Conservation (phyloP, 257 asterid genomes). For the Lantana camara region DNA sequence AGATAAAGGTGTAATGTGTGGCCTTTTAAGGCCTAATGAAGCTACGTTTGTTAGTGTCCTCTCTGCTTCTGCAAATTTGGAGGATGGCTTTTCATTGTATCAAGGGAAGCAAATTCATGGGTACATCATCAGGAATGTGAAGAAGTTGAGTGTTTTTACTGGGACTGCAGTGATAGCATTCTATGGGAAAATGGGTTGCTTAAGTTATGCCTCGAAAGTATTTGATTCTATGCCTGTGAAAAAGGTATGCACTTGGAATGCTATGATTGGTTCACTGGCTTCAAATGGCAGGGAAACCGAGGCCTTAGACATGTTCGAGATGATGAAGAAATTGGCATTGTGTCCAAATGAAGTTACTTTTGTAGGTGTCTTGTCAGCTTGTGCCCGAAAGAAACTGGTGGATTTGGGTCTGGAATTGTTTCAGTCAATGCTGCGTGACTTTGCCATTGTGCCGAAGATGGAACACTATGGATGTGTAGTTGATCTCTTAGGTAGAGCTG, state of each 20-base stretch:
- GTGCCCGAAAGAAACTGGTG: constrained; percentile 65
- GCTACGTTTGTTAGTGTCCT: constrained; percentile 82
- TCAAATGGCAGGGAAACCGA: constrained; percentile 69
- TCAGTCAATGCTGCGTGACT: constrained; percentile 51
- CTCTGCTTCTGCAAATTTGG: constrained; percentile 62
- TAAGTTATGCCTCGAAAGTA: constrained; percentile 46
- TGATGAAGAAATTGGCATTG: constrained; percentile 44
- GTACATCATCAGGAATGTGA: constrained; percentile 58
- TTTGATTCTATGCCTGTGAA: constrained; percentile 52
- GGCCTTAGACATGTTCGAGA: constrained; percentile 63
- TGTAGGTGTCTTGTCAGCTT: constrained; percentile 72
- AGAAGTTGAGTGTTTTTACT: constrained; percentile 53
- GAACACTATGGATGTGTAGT: constrained; percentile 92
- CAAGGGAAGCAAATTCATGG: constrained; percentile 87
- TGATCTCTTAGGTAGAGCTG: constrained; percentile 86
- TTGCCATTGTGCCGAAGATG: constrained; percentile 54
- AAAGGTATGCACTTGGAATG: constrained; percentile 83
- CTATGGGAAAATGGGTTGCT: constrained; percentile 77
- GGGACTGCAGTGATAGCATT: constrained; percentile 69
- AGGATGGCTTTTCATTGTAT: constrained; percentile 44
- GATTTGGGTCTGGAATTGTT: constrained; percentile 60
- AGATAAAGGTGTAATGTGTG: constrained; percentile 41
- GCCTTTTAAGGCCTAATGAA: constrained; percentile 66
- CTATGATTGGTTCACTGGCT: constrained; percentile 77
- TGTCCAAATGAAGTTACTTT: constrained; percentile 69